Evolutionary conservation across 1,284 basidiomycete genomes (phyloP).

Genomic region (Rhodofomes roseus): DNA sequence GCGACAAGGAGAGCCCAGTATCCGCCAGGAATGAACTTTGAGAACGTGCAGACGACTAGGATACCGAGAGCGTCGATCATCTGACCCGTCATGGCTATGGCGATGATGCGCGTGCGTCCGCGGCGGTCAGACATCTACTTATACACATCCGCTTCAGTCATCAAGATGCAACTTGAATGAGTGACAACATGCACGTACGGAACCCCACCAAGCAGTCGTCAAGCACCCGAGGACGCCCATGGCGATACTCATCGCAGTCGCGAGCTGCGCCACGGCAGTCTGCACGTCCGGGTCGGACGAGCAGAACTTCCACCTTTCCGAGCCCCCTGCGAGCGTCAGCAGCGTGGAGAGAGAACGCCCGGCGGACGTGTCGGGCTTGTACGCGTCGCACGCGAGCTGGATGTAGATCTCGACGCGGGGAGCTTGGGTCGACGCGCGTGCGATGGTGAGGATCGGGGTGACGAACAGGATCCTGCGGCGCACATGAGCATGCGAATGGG

Average conservation of each 20-base stretch:
- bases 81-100: conserved; percentile 59
- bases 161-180: not conserved
- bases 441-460: conserved; percentile 50
- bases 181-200: conserved; percentile 34
- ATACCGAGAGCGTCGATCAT: conserved; percentile 66
- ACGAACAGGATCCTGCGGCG: conserved; percentile 50
- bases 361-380: conserved; percentile 18
- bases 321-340: not conserved
- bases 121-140: conserved; percentile 73
- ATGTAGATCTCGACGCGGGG: conserved; percentile 54
- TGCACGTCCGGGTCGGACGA: conserved; percentile 70
- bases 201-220: conserved; percentile 85
- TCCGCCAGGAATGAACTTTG: conserved; percentile 65
- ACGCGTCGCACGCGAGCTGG: conserved; percentile 25
- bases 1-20: conserved; percentile 82
- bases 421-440: conserved; percentile 51
- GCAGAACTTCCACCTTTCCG: conserved; percentile 39
- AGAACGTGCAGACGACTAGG: conserved; percentile 61
- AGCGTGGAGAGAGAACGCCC: not conserved
- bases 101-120: conserved; percentile 70
- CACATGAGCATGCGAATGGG: not conserved
- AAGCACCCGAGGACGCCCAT: conserved; percentile 72
- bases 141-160: not conserved
- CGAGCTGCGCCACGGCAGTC: conserved; percentile 59
- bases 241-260: conserved; percentile 55